phyloP scores from a whole-genome alignment of 192 early-diverging fungal genomes.

The Mycoemilia scoparia region DNA sequence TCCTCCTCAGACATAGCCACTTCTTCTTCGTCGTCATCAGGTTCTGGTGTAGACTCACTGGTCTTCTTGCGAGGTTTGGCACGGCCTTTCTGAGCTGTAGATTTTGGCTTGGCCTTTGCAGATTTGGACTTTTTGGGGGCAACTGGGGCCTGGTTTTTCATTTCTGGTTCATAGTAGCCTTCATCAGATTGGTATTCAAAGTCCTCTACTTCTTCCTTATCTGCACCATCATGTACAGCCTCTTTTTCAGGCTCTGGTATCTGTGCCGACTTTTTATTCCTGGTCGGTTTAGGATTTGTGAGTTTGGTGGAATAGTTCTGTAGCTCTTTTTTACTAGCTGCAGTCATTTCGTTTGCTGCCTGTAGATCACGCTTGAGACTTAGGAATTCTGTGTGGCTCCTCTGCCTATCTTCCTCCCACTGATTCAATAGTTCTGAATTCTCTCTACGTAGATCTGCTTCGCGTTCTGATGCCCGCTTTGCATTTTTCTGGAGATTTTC shows the following conservation, averaged over 20 bases:
- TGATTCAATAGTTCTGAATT: slow-evolving; percentile 17
- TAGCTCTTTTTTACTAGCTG: too few relatives aligned
- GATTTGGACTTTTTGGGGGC: too few relatives aligned
- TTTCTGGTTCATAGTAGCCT: too few relatives aligned
- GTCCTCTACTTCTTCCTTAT: slow-evolving; percentile 1
- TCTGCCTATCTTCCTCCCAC: slow-evolving; percentile 22
- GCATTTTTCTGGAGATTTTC: slow-evolving; percentile 12
- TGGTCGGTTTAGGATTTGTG: slow-evolving; percentile 17
- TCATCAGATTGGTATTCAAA: too few relatives aligned
- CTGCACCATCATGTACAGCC: not conserved
- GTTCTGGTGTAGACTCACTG: not conserved
- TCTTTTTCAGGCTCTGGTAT: not conserved
- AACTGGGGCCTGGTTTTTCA: too few relatives aligned
- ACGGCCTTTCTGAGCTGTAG: slow-evolving; percentile 6
- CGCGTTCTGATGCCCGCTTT: slow-evolving; percentile 13
- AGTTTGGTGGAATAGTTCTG: slow-evolving; percentile 12
- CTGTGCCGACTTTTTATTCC: too few relatives aligned
- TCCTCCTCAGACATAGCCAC: not conserved
- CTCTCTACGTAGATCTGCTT: slow-evolving; percentile 23
- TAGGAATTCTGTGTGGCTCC: slow-evolving; percentile 18
- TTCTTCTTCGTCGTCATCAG: not conserved
- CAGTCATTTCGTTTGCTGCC: too few relatives aligned
- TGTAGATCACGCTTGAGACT: too few relatives aligned
- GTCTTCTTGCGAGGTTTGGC: slow-evolving; percentile 1
- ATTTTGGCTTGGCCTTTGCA: slow-evolving; percentile 2